Percentiles rank a stretch among this genome's conserved stretches.
Evolutionary conservation across 495 filamentous ascomycete genomes (phyloP).

Genomic region (Talaromyces adpressus): DNA sequence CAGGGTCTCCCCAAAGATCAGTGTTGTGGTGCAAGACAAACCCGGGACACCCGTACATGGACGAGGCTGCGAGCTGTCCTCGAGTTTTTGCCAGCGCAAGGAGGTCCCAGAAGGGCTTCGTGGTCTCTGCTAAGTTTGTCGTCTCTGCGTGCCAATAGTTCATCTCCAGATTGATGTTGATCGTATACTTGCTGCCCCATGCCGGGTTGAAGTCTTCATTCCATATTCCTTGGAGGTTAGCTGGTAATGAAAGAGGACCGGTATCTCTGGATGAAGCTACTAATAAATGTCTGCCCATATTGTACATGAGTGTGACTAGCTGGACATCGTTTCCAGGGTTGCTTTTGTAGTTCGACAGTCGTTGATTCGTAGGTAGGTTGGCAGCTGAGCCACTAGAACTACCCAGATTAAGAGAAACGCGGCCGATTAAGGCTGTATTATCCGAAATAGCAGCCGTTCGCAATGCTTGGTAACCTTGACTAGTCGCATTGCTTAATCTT

Average conservation of each 20-base stretch:
- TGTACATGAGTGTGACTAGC: constrained; percentile 21
- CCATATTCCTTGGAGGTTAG: constrained; percentile 48
- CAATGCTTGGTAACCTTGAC: constrained; percentile 8
- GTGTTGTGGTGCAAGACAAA: constrained; percentile 33
- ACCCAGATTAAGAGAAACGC: constrained; percentile 15
- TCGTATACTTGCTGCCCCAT: constrained; percentile 44
- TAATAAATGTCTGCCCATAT: constrained; percentile 32
- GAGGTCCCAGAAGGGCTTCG: constrained; percentile 23
- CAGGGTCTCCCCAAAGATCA: constrained; percentile 35
- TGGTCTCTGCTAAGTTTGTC: constrained; percentile 22
- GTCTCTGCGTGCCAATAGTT: constrained; percentile 44
- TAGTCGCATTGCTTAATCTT: constrained; percentile 8
- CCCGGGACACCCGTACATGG: constrained; percentile 37
- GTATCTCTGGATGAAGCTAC: constrained; percentile 26
- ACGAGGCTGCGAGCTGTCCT: constrained; percentile 20
- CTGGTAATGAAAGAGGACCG: constrained; percentile 23
- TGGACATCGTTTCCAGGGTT: constrained; percentile 8
- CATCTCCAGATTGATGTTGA: constrained; percentile 48
- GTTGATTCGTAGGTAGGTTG: constrained; percentile 14
- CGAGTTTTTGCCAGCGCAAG: constrained; percentile 18
- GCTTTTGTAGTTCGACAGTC: constrained; percentile 11
- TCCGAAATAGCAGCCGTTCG: constrained; percentile 12
- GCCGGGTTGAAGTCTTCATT: constrained; percentile 32
- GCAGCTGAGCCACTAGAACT: constrained; percentile 7
- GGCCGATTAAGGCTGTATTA: constrained; percentile 12